Percentiles rank a stretch among this genome's conserved stretches.
These are phyloP conservation scores for Coemansia sp. DNA, from an alignment of 192 early-diverging fungal species.

Conservation along the genomic window DNA sequence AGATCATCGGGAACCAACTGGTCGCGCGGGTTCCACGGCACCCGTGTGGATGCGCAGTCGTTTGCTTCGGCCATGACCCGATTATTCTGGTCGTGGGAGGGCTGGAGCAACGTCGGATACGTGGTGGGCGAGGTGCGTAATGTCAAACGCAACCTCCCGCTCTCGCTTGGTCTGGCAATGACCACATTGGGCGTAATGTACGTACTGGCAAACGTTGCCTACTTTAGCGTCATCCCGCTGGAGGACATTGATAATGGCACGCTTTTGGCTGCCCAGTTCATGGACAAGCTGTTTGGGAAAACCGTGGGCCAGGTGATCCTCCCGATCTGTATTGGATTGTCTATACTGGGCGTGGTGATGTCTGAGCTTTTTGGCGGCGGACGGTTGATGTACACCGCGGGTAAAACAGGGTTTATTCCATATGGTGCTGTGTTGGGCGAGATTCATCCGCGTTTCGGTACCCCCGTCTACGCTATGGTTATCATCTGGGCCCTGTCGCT, in stretches of 20 bases:
- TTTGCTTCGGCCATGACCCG: conserved; percentile 59
- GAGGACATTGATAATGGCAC: conserved; percentile 67
- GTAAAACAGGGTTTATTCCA: conserved; percentile 56
- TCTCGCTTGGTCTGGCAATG: conserved; percentile 75
- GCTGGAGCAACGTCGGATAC: conserved; percentile 78
- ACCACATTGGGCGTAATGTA: conserved; percentile 70
- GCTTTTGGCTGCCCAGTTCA: conserved; percentile 61
- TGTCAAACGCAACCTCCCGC: conserved; percentile 73
- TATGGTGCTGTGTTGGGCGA: conserved; percentile 47
- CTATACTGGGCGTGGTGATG: conserved; percentile 56
- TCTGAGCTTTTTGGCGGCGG: conserved; percentile 57
- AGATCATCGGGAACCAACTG: conserved; percentile 51
- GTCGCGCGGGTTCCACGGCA: conserved; percentile 65
- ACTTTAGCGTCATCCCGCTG: conserved; percentile 73
- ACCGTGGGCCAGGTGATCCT: conserved; percentile 55
- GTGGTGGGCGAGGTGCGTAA: conserved; percentile 80
- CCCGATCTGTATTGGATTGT: conserved; percentile 57
- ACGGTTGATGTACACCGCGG: conserved; percentile 56
- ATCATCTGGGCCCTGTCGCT: conserved; percentile 53
- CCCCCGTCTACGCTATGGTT: conserved; percentile 51
- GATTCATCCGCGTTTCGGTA: conserved; percentile 50
- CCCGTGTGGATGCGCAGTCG: conserved; percentile 53
- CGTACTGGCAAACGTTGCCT: conserved; percentile 76
- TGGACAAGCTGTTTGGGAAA: conserved; percentile 58
- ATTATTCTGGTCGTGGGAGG: conserved; percentile 58